Evolutionary conservation across 352 stramenopile species (phyloP), one percentile per base, ranked within the genome.

Genomic region (Elongisporangium undulatum): DNA sequence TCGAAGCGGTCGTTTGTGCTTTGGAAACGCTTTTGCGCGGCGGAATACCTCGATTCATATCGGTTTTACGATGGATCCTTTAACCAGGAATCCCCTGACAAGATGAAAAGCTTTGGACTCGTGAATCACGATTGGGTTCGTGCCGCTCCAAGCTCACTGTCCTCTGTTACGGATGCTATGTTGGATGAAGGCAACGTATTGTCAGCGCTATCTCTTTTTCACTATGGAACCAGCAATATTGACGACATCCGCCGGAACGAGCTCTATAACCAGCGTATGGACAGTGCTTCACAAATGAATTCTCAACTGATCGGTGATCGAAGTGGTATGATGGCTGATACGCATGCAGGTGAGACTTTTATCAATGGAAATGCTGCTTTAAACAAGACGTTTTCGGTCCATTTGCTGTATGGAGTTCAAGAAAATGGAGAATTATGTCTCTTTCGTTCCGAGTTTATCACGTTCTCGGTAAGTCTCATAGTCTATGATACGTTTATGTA

Each of bases 361-460:
- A 83, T 92, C 23, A 75, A 59, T 23, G 84, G 82, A 2, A 91
- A 92, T 53, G 59, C 72, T 56, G 62, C 69, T 3, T 61, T 90
- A 1, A 59, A 66, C 55, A 84, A 88, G 65, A 88, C 80, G 13
- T 90, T 89, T 64, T 62, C 71, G 4, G 77, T 92, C 17, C 62
- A 92, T 63, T 61, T 95, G 41, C 20, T 90, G 0, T 90, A 85
- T 34, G 72, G 67, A 4, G 57, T 94, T 19, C 79, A 88, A 24
- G 75, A 62, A 13, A 90, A 89, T 53, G 87, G 87, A 2, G 82
- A 92, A 20, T 59, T 95, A 15, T 87, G 78, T 24, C 55, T 95
- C 3, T 92, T 85, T 59, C 85, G 85, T 7, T 66, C 66, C 8
- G 79, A 92, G 26, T 90, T 72, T 21, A 77, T 86, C 51, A 71